phyloP scores from a whole-genome alignment of 805 yeast species.

The Wickerhamomyces bisporus region DNA sequence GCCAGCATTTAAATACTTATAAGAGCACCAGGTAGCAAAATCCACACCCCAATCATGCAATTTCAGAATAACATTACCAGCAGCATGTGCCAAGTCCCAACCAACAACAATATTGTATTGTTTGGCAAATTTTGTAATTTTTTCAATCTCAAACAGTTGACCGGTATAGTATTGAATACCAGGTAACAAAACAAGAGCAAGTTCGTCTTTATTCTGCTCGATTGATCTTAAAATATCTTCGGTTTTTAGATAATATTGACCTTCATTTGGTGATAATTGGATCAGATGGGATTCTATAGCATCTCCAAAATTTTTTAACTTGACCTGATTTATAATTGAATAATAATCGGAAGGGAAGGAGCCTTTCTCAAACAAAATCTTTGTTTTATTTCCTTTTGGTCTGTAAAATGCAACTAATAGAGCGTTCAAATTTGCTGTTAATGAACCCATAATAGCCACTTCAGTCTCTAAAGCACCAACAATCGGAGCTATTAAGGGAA shows the following conservation, averaged over 20 bases:
- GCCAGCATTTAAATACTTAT: slow-evolving; percentile 86
- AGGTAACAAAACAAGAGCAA: slow-evolving; percentile 74
- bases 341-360: slow-evolving; percentile 93
- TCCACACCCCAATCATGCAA: slow-evolving; percentile 89
- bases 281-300: slow-evolving; percentile 50
- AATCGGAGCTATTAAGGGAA: slow-evolving; percentile 61
- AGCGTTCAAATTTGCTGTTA: slow-evolving; percentile 78
- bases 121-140: slow-evolving; percentile 65
- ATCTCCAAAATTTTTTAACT: slow-evolving; percentile 48
- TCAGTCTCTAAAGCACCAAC: slow-evolving; percentile 76
- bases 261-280: slow-evolving; percentile 55
- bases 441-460: slow-evolving; percentile 82
- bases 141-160: slow-evolving; percentile 69
- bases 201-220: slow-evolving; percentile 47
- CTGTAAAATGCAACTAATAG: slow-evolving; percentile 68
- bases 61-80: slow-evolving; percentile 72
- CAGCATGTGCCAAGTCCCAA: slow-evolving; percentile 96
- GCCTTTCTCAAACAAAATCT: slow-evolving; percentile 77
- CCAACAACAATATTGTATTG: slow-evolving; percentile 56
- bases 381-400: slow-evolving; percentile 53
- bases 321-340: slow-evolving; percentile 71
- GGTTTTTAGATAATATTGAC: slow-evolving; percentile 53
- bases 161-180: slow-evolving; percentile 94
- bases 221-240: slow-evolving; percentile 57
- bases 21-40: slow-evolving; percentile 93